Conservation (phyloP, 257 asterid species). For the Leptodermis oblonga region DNA sequence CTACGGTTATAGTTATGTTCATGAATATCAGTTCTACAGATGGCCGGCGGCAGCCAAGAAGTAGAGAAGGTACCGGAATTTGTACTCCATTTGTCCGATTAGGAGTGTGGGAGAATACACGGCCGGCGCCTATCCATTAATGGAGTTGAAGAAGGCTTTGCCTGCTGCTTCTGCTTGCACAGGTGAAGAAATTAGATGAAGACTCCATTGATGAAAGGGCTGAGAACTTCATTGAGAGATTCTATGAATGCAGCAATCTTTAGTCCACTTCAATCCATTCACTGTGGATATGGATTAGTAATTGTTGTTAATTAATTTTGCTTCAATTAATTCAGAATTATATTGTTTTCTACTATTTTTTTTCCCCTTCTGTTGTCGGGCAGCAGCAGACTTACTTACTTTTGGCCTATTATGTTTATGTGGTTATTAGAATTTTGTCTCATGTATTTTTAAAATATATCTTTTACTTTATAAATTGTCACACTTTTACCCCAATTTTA, state of each 20-base stretch:
- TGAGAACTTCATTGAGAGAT: conserved; percentile 49
- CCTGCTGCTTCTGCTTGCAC: too few species aligned
- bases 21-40: conserved; percentile 47
- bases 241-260: conserved; percentile 47
- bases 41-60: conserved; percentile 22
- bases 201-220: too few species aligned
- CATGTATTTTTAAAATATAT: too few species aligned
- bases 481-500: too few species aligned
- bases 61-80: conserved; percentile 29
- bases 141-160: conserved; percentile 23
- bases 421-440: too few species aligned
- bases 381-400: too few species aligned
- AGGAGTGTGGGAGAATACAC: conserved; percentile 15
- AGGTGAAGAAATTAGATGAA: conserved; percentile 26
- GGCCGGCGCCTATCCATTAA: conserved; percentile 1
- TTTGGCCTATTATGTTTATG: too few species aligned
- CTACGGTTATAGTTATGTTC: conserved; percentile 37
- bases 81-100: conserved; percentile 25
- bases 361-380: too few species aligned
- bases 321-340: not conserved
- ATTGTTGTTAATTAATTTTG: too few species aligned
- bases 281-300: too few species aligned
- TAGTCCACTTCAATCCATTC: conserved; percentile 13
- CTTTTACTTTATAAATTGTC: too few species aligned
- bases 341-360: too few species aligned